Percentiles rank a stretch among this genome's conserved stretches.
These are phyloP conservation scores for Effrenium voratum DNA, from an alignment of 73 alveolate species.

Conservation along the genomic window DNA sequence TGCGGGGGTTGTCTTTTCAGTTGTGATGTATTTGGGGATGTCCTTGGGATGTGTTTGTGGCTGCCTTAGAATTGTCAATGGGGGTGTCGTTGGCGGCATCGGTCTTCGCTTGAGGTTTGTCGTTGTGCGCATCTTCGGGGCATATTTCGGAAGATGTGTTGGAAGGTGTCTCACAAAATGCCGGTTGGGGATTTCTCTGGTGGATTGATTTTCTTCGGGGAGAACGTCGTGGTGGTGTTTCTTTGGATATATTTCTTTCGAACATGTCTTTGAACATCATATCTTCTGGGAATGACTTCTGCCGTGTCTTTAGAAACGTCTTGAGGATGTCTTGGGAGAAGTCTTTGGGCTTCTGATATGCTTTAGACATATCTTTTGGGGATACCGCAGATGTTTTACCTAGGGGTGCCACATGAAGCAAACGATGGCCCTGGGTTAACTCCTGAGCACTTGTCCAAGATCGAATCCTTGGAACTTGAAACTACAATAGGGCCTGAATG, in stretches of 20 bases:
- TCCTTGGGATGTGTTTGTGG: background rate
- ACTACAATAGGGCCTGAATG: too few relatives aligned
- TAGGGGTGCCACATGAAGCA: too few relatives aligned
- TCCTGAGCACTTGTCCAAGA: too few relatives aligned
- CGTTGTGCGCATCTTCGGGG: background rate
- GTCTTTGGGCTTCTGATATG: conserved; percentile 32
- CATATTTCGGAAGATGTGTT: background rate
- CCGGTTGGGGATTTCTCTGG: background rate
- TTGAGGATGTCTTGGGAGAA: background rate
- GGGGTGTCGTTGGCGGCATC: background rate
- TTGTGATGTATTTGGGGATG: background rate
- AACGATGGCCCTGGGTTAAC: too few relatives aligned
- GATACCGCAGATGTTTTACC: too few relatives aligned
- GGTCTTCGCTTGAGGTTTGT: too few relatives aligned
- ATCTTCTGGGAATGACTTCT: too few relatives aligned
- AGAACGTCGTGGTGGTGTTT: background rate
- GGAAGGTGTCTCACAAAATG: background rate
- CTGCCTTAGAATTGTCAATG: background rate
- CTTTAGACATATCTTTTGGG: too few relatives aligned
- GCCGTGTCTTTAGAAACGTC: background rate
- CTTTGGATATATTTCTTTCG: background rate
- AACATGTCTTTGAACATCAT: background rate
- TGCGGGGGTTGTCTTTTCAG: too few relatives aligned
- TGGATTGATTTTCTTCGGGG: background rate
- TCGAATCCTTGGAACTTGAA: too few relatives aligned